Conservation (phyloP, 495 filamentous ascomycete species). For the Podospora pseudoanserina region DNA sequence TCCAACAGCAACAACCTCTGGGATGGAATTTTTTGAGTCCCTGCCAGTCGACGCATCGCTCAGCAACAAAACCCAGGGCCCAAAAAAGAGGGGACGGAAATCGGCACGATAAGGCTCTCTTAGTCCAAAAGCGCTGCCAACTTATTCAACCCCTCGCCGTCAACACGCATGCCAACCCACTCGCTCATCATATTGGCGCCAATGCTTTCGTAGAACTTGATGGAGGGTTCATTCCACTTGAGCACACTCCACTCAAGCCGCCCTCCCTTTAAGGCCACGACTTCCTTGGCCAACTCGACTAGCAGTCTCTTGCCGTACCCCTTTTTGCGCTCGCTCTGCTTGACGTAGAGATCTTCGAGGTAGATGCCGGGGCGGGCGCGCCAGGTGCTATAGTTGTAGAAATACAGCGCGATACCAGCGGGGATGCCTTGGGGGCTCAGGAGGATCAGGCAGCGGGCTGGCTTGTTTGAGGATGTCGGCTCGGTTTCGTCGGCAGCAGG, state of each 20-base stretch:
- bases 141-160: conserved; percentile 63
- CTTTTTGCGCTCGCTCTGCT: conserved; percentile 60
- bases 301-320: conserved; percentile 80
- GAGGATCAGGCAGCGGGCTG: conserved; percentile 48
- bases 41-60: background rate
- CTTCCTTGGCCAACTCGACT: conserved; percentile 70
- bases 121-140: conserved; percentile 50
- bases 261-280: conserved; percentile 64
- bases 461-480: conserved; percentile 37
- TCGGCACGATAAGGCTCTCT: conserved; percentile 5
- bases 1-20: background rate
- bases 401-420: conserved; percentile 58
- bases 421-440: conserved; percentile 37
- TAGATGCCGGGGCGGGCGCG: conserved; percentile 81
- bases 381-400: conserved; percentile 74
- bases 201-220: conserved; percentile 80
- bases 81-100: background rate
- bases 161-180: conserved; percentile 90
- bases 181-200: conserved; percentile 80
- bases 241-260: conserved; percentile 92
- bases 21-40: conserved; percentile 19
- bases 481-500: conserved; percentile 37
- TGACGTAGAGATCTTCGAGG: conserved; percentile 89
- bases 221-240: conserved; percentile 84
- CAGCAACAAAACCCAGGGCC: background rate